Conservation (phyloP, 805 yeast genomes). For the Danielozyma ontarioensis region DNA sequence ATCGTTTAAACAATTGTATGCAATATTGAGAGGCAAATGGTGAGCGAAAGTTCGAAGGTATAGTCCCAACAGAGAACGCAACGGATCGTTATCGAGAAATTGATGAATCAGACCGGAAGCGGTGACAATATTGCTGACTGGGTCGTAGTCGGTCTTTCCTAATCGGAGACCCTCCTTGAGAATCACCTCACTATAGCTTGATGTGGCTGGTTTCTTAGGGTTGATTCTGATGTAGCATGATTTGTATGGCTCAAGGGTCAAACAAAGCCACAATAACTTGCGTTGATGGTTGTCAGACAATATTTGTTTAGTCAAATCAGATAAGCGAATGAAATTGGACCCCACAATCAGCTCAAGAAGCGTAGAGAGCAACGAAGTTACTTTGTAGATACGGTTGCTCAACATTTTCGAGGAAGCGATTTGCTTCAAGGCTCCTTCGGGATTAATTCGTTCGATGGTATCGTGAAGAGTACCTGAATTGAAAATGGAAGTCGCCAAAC, state of each 20-base stretch:
- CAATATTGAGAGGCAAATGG: constrained; percentile 42
- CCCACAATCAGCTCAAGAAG: constrained; percentile 7
- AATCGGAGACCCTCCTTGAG: constrained; percentile 67
- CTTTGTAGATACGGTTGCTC: constrained; percentile 12
- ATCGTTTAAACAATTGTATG: constrained; percentile 33
- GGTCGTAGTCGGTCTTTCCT: constrained; percentile 51
- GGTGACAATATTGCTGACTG: constrained; percentile 41
- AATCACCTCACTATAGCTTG: constrained; percentile 44
- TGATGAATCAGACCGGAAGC: constrained; percentile 16
- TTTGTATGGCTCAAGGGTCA: constrained; percentile 48
- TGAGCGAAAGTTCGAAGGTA: constrained; percentile 50
- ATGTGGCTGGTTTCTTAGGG: constrained; percentile 28
- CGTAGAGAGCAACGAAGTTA: constrained; percentile 17
- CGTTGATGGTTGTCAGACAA: constrained; percentile 6
- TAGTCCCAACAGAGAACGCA: constrained; percentile 58
- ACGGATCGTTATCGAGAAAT: constrained; percentile 6
- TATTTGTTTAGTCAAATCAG: constrained; percentile 2
- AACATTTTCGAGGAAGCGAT: constrained; percentile 12
- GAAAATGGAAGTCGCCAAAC: constrained; percentile 57
- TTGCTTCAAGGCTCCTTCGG: constrained; percentile 8
- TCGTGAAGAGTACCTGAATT: constrained; percentile 20
- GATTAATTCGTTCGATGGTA: constrained; percentile 12
- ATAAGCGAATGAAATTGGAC: not conserved
- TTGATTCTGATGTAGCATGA: constrained; percentile 30
- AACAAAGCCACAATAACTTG: constrained; percentile 42